Conservation (phyloP, 805 yeast genomes). For the Lachancea cidri region DNA sequence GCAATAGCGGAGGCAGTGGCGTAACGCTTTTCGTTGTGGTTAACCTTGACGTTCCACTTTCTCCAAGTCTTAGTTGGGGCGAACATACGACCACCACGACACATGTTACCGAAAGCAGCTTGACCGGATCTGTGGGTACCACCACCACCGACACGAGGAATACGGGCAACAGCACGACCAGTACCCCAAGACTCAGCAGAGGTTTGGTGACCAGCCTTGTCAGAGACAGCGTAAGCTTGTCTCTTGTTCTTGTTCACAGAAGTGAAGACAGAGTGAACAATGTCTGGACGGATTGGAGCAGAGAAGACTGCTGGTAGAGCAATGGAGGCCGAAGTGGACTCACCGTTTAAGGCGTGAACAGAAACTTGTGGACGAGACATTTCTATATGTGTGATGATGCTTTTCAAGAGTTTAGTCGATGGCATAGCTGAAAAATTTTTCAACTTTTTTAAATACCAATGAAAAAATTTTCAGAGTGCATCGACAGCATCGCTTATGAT, state of each 20-base stretch:
- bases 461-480: conserved; percentile 2
- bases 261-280: conserved; percentile 98
- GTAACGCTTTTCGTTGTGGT: conserved; percentile 99
- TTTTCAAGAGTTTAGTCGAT: not conserved
- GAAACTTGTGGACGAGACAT: conserved; percentile 93
- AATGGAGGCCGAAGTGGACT: conserved; percentile 74
- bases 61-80: conserved; percentile 99
- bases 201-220: conserved; percentile 99
- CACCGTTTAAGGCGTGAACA: conserved; percentile 85
- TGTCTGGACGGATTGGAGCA: conserved; percentile 99
- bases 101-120: conserved; percentile 99
- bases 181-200: conserved; percentile 99
- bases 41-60: conserved; percentile 99
- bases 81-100: conserved; percentile 99
- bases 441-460: conserved; percentile 4
- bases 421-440: conserved; percentile 6
- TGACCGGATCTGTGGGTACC: conserved; percentile 99
- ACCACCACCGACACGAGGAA: conserved; percentile 99
- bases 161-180: conserved; percentile 99
- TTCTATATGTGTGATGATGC: conserved; percentile 37
- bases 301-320: conserved; percentile 98
- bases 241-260: conserved; percentile 99
- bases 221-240: conserved; percentile 99
- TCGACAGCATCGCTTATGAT: not conserved
- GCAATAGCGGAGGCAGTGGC: conserved; percentile 99